These are phyloP conservation scores for Candida berthetii DNA, from an alignment of 805 yeast species.

Conservation along the genomic window DNA sequence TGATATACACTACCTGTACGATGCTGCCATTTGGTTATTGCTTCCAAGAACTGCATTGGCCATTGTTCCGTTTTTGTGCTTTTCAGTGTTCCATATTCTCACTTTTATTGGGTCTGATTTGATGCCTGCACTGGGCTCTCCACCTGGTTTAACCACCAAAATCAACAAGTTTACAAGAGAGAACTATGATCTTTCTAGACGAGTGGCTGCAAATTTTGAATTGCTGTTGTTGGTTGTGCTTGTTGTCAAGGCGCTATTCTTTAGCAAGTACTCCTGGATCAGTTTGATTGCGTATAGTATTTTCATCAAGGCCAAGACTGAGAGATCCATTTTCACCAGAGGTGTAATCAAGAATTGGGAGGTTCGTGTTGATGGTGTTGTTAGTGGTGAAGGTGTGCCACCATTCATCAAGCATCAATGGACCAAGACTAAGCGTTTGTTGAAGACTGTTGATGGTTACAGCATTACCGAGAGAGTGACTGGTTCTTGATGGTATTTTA, in stretches of 20 bases:
- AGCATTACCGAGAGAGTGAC: constrained; percentile 10
- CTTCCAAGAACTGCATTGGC: constrained; percentile 59
- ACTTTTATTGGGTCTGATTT: constrained; percentile 61
- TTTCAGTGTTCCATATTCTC: constrained; percentile 77
- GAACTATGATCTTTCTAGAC: constrained; percentile 55
- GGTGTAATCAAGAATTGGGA: constrained; percentile 63
- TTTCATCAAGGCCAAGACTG: constrained; percentile 75
- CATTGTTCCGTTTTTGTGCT: constrained; percentile 66
- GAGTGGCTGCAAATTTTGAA: constrained; percentile 56
- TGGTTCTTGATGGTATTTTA: background rate
- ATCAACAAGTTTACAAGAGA: constrained; percentile 40
- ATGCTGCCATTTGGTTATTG: constrained; percentile 48
- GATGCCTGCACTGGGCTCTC: constrained; percentile 48
- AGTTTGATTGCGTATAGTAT: constrained; percentile 45
- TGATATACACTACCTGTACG: constrained; percentile 63
- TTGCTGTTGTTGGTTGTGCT: constrained; percentile 33
- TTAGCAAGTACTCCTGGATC: constrained; percentile 57
- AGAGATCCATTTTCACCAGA: constrained; percentile 69
- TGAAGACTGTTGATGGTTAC: constrained; percentile 13
- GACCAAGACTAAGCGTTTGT: constrained; percentile 36
- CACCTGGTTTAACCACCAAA: constrained; percentile 16
- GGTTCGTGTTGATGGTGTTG: constrained; percentile 53
- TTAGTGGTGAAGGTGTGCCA: constrained; percentile 48
- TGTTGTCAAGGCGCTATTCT: constrained; percentile 49
- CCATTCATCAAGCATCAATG: constrained; percentile 42